Base-by-base conservation (phyloP, 164 flowering plant species). In the Berberis thunbergii region DNA sequence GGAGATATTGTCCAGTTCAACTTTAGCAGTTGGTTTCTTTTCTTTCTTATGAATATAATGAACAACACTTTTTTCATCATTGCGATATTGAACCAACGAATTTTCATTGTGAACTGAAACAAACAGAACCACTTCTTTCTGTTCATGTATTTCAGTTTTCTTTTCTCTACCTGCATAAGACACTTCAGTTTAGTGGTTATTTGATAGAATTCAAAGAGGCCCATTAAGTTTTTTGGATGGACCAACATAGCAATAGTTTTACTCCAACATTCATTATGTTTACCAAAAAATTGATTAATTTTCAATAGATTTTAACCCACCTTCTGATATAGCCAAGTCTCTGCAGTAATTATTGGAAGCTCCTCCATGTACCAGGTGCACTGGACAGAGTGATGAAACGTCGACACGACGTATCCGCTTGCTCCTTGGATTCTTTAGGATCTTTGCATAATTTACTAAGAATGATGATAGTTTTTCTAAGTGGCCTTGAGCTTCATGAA, bases 1-100 rank as follows among this genome's bases (percentile, higher is more conserved):
- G 42, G 98, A 88, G 79, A 91, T 97, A 52, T 82, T 81, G 73
- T 91, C 97, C 63, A 95, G 86, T 73, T 85, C 84, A 41, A 95
- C 99, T 80, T 82, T 91, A 11, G 98, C 79, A 55, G 96, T 74
- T 67, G 78, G 76, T 5, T 67, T 73, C 67, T 82, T 70, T 74
- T 73, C 86, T 71, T 69, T 85, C 10, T 67, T 59, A 44, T 78
- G 74, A 66, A 69, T 61, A 61, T 76, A 80, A 77, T 76, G 85
- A 4, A 93, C 87, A 64, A 89, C 75, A 46, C 91, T 62, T 45
- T 81, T 67, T 6, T 89, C 86, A 66, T 79, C 78, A 64, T 73
- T 67, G 62, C 54, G 26, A 26, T 26, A 26, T 26, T 26, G 26
- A 26, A 26, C 26, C 26, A 26, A 26, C 26, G 26, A 26, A 26